Conservation (phyloP, 176 grass and related monocot species). For the Zea luxurians region DNA sequence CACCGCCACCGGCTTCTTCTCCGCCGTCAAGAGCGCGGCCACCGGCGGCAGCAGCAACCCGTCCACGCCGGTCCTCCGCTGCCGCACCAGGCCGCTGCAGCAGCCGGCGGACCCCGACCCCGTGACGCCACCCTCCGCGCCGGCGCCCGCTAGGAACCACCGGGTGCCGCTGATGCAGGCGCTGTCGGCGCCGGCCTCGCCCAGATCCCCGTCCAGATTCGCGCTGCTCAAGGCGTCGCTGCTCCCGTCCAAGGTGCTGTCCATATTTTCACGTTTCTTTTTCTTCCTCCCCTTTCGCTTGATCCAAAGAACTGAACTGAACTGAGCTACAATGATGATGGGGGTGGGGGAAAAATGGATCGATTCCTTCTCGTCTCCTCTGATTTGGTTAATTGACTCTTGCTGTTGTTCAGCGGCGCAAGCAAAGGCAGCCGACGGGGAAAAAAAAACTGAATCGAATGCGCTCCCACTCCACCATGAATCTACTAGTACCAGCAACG, state of each 20-base stretch:
- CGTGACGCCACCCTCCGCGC: constrained; percentile 12
- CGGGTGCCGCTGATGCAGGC: constrained; percentile 60
- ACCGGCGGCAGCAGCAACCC: constrained; percentile 35
- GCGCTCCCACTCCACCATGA: not conserved
- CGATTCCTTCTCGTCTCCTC: not conserved
- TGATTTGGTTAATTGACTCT: not conserved
- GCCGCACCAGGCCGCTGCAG: constrained; percentile 49
- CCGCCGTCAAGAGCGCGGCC: constrained; percentile 28
- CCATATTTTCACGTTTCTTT: not conserved
- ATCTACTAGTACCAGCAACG: not conserved
- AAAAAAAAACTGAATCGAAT: not conserved
- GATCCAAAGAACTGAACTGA: constrained; percentile 8
- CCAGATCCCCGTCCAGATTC: constrained; percentile 88
- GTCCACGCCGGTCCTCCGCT: constrained; percentile 40
- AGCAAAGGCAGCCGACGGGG: not conserved
- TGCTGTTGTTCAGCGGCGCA: not conserved
- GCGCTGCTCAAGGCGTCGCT: constrained; percentile 81
- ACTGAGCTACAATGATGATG: not conserved
- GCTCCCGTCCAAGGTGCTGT: constrained; percentile 54
- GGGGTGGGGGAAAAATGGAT: not conserved
- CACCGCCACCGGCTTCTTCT: constrained; percentile 62
- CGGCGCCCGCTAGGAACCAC: constrained; percentile 28
- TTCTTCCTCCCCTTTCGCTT: not conserved
- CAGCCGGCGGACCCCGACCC: constrained; percentile 32
- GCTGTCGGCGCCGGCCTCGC: constrained; percentile 70